Conservation (phyloP, 108 stramenopile genomes). For the Cyclotella baltica region DNA sequence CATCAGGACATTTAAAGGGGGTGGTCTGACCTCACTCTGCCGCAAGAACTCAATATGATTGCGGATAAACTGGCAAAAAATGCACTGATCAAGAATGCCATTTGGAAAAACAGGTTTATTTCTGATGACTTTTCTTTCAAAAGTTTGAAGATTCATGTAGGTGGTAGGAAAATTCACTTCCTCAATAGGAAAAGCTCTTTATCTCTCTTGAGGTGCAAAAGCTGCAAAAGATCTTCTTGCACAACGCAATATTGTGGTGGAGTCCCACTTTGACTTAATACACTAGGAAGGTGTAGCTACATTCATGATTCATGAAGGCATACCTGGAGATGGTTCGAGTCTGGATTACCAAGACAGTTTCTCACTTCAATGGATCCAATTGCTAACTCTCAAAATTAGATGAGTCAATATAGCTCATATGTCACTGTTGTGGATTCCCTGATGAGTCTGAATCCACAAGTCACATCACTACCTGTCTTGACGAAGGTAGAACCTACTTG, state of each 20-base stretch:
- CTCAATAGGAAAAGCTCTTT: background rate
- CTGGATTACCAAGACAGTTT: background rate
- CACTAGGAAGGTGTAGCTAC: slow-evolving; percentile 5
- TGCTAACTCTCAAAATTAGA: background rate
- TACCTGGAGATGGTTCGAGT: slow-evolving; percentile 14
- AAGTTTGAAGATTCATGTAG: background rate
- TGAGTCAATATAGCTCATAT: background rate
- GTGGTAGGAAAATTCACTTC: slow-evolving; percentile 9
- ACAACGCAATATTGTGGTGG: background rate
- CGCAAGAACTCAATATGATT: background rate
- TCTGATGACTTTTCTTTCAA: slow-evolving; percentile 1
- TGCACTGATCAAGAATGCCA: background rate
- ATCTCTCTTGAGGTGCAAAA: background rate
- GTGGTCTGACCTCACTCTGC: background rate
- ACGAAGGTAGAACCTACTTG: background rate
- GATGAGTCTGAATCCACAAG: background rate
- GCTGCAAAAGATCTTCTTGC: background rate
- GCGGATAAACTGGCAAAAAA: slow-evolving; percentile 11
- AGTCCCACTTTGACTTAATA: background rate
- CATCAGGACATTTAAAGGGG: slow-evolving; percentile 1
- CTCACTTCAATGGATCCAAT: background rate
- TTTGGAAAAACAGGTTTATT: background rate
- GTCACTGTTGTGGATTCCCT: background rate
- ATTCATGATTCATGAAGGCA: background rate
- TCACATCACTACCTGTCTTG: slow-evolving; percentile 2